These are phyloP conservation scores for Oemleria cerasiformis DNA, from an alignment of 306 rosid genomes.

Conservation along the genomic window DNA sequence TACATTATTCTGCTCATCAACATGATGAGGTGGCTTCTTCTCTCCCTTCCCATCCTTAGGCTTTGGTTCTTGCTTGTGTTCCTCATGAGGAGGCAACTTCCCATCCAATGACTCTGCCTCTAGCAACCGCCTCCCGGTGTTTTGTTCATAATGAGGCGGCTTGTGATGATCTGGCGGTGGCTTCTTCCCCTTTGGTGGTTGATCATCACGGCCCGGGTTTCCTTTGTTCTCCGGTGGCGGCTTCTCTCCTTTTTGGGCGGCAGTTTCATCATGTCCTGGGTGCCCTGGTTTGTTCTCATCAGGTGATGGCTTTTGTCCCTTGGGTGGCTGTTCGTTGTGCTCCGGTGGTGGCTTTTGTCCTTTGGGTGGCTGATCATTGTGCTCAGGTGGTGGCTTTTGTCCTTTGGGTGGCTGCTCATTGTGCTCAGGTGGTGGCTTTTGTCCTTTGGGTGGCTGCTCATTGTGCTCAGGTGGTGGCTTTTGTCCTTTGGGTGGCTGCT, in stretches of 20 bases:
- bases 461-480: background rate
- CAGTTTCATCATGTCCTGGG: background rate
- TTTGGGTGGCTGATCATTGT: background rate
- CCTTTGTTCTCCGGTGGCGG: conserved; percentile 6
- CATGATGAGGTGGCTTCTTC: conserved; percentile 1
- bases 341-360: too few species aligned
- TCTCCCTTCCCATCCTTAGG: background rate
- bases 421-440: too few species aligned
- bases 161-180: conserved; percentile 1
- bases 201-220: background rate
- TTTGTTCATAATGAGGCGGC: background rate
- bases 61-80: background rate
- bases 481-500: background rate
- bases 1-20: background rate
- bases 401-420: too few species aligned
- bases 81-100: background rate
- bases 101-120: background rate
- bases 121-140: background rate
- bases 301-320: background rate
- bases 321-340: too few species aligned
- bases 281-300: background rate
- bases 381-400: background rate
- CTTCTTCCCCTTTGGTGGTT: conserved; percentile 3
- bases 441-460: background rate
- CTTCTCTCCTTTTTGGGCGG: background rate